Conservation (phyloP, 2,329 filamentous ascomycete genomes). For the Penicillium digitatum region DNA sequence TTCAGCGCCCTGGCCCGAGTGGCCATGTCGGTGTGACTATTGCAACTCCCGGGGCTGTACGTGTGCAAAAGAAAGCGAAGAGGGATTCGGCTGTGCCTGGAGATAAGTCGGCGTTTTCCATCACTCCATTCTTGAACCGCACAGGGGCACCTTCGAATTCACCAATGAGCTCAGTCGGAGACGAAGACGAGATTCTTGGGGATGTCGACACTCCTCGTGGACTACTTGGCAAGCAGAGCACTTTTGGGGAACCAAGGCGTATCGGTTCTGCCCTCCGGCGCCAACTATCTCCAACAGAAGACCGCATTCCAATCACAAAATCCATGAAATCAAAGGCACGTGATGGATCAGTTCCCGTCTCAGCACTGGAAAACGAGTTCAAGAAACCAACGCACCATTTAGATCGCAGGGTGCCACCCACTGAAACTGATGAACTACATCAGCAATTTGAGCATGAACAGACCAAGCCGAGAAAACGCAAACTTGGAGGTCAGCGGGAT, state of each 20-base stretch:
- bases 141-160: conserved; percentile 54
- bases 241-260: not conserved
- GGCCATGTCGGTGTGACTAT: conserved; percentile 46
- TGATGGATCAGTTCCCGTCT: not conserved
- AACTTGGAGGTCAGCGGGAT: conserved; percentile 59
- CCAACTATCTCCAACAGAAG: not conserved
- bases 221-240: not conserved
- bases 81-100: conserved; percentile 61
- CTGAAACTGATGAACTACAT: conserved; percentile 18
- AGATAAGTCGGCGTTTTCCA: conserved; percentile 88
- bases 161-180: conserved; percentile 26
- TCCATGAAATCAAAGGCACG: conserved; percentile 6
- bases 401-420: conserved; percentile 2
- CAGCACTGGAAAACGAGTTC: not conserved
- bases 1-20: conserved; percentile 19
- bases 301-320: conserved; percentile 4
- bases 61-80: conserved; percentile 54
- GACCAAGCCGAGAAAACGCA: conserved; percentile 65
- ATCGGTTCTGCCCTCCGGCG: conserved; percentile 3
- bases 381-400: conserved; percentile 6
- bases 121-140: conserved; percentile 87
- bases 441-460: conserved; percentile 30
- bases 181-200: conserved; percentile 24
- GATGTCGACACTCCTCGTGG: conserved; percentile 1
- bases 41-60: conserved; percentile 49